Percentiles rank a stretch among this genome's conserved stretches.
Conservation (phyloP, 805 yeast species). For the Metschnikowia similis region DNA sequence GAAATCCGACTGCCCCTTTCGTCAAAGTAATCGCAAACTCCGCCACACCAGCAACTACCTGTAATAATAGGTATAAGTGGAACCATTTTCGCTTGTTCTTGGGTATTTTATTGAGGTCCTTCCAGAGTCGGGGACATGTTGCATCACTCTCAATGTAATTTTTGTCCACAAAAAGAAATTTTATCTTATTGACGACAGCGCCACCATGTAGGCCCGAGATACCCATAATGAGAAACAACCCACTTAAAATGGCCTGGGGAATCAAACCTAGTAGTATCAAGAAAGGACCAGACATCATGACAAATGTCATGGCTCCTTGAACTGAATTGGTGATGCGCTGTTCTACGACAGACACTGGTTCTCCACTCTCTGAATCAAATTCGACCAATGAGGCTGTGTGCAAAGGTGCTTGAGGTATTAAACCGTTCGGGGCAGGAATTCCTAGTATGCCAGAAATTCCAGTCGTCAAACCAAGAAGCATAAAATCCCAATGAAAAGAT, state of each 20-base stretch:
- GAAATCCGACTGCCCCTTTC: constrained; percentile 91
- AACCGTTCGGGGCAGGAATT: constrained; percentile 92
- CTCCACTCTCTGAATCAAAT: constrained; percentile 35
- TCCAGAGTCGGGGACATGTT: constrained; percentile 32
- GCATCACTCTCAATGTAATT: constrained; percentile 33
- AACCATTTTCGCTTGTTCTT: constrained; percentile 42
- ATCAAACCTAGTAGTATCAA: constrained; percentile 73
- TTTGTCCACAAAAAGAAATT: constrained; percentile 60
- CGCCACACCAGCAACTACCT: constrained; percentile 64
- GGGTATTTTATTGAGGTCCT: constrained; percentile 25
- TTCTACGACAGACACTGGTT: constrained; percentile 65
- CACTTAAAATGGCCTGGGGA: constrained; percentile 92
- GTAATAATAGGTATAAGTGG: constrained; percentile 51
- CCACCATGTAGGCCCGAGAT: constrained; percentile 69
- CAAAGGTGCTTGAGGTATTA: constrained; percentile 95
- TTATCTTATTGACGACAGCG: constrained; percentile 56
- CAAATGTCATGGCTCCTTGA: constrained; percentile 81
- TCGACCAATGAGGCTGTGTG: constrained; percentile 79
- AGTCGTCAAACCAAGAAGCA: constrained; percentile 78
- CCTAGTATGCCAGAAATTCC: constrained; percentile 86
- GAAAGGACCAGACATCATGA: constrained; percentile 87
- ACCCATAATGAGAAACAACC: constrained; percentile 92
- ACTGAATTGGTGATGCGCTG: constrained; percentile 80
- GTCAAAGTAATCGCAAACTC: constrained; percentile 87
- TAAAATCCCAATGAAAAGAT: constrained; percentile 89